Conservation (phyloP, 495 filamentous ascomycete genomes). For the Thermothielavioides terrestris region DNA sequence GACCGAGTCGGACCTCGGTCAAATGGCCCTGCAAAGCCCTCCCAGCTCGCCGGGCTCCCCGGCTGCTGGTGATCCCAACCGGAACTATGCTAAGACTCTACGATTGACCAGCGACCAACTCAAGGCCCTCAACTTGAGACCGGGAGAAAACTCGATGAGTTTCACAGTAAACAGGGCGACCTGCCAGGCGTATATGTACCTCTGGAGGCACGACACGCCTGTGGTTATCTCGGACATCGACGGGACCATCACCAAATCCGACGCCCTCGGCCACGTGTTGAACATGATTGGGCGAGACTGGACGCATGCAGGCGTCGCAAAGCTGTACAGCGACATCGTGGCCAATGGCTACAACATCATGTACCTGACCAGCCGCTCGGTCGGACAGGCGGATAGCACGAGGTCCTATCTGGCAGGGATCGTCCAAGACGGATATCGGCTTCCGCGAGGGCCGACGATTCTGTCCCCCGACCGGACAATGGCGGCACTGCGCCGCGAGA, state of each 20-base stretch:
- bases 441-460: constrained; percentile 88
- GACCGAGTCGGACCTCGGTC: constrained; percentile 61
- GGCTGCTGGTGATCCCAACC: constrained; percentile 54
- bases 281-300: constrained; percentile 98
- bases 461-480: constrained; percentile 93
- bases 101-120: constrained; percentile 94
- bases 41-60: constrained; percentile 64
- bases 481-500: constrained; percentile 85
- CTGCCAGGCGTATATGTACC: constrained; percentile 83
- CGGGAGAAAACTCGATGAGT: constrained; percentile 81
- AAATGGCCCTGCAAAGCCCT: constrained; percentile 59
- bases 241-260: constrained; percentile 97
- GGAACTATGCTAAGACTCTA: constrained; percentile 93
- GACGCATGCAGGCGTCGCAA: constrained; percentile 95
- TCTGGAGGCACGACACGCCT: constrained; percentile 81
- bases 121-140: constrained; percentile 73
- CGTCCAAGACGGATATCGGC: constrained; percentile 71
- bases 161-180: constrained; percentile 94
- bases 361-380: constrained; percentile 90
- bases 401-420: constrained; percentile 86
- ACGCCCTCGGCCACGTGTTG: constrained; percentile 92
- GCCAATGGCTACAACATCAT: constrained; percentile 98
- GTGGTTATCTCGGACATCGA: constrained; percentile 99
- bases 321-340: constrained; percentile 91
- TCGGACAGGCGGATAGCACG: constrained; percentile 89